Evolutionary conservation across 176 grass and related monocot genomes (phyloP).

Genomic region (Hyparrhenia diplandra): DNA sequence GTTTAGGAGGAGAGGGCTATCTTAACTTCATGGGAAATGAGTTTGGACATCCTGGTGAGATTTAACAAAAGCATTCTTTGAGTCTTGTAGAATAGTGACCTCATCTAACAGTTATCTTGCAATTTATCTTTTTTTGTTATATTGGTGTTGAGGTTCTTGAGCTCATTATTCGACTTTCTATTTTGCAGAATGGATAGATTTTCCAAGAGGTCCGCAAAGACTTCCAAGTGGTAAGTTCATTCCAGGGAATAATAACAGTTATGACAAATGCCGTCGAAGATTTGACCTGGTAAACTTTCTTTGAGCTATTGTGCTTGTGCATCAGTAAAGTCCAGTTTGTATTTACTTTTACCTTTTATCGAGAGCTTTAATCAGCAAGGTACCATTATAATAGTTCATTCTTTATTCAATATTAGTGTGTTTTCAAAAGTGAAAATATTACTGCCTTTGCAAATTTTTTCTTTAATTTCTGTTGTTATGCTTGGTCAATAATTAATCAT

Average conservation of each 20-base stretch:
- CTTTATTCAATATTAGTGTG: slow-evolving; percentile 3
- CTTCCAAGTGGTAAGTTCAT: slow-evolving; percentile 69
- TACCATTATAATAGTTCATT: neutral
- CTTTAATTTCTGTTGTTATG: neutral
- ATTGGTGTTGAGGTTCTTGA: slow-evolving; percentile 2
- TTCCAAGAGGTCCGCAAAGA: slow-evolving; percentile 63
- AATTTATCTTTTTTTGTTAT: slow-evolving; percentile 2
- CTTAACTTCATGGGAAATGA: slow-evolving; percentile 99
- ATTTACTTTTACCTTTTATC: slow-evolving; percentile 1
- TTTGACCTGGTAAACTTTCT: slow-evolving; percentile 73
- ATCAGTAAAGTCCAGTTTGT: neutral
- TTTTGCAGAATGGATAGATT: slow-evolving; percentile 90
- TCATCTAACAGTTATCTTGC: neutral
- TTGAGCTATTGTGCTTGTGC: neutral
- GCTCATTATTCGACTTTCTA: slow-evolving; percentile 12
- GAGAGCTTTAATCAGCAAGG: neutral
- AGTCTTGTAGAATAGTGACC: neutral
- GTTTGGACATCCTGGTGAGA: slow-evolving; percentile 95
- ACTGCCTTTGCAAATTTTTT: neutral
- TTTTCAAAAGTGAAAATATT: slow-evolving; percentile 1
- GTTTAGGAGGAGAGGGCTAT: slow-evolving; percentile 95
- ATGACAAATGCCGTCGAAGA: slow-evolving; percentile 83
- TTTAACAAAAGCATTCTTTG: neutral
- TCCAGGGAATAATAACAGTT: slow-evolving; percentile 80
- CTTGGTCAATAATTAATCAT: too few relatives aligned